Conservation (phyloP, 106 monocot genomes). For the Acanthochlamys bracteata region DNA sequence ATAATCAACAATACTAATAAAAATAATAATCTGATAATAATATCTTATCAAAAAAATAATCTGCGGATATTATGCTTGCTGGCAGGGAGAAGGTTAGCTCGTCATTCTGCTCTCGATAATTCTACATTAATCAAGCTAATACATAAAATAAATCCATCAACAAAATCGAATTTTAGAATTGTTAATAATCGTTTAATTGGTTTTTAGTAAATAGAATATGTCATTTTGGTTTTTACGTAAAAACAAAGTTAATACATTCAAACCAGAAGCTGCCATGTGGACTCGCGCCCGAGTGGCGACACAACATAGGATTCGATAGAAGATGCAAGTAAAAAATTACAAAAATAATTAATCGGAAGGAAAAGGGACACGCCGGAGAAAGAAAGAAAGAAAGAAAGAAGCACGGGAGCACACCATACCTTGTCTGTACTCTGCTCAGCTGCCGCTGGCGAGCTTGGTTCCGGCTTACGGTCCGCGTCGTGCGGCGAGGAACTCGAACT, state of each 20-base stretch:
- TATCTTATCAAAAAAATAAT: too few species aligned
- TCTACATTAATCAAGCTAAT: too few species aligned
- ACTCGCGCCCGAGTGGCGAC: neutral
- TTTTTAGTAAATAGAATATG: too few species aligned
- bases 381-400: neutral
- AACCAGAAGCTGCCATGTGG: neutral
- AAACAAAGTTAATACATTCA: neutral
- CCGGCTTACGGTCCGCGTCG: neutral
- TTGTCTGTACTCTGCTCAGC: neutral
- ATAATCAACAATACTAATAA: too few species aligned
- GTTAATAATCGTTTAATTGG: too few species aligned
- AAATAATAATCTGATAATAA: too few species aligned
- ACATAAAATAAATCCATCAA: too few species aligned
- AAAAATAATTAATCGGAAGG: neutral
- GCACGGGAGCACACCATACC: neutral
- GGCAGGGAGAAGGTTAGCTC: too few species aligned
- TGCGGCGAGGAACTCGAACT: neutral
- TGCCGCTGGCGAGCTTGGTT: neutral
- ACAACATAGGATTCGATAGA: slow-evolving; percentile 3
- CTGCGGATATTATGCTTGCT: too few species aligned
- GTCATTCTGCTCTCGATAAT: too few species aligned
- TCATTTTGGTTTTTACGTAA: neutral
- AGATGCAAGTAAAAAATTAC: neutral
- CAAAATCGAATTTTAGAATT: too few species aligned
- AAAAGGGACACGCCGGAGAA: neutral